Conservation (phyloP, 2,329 filamentous ascomycete genomes). For the Epichloe bromicola region DNA sequence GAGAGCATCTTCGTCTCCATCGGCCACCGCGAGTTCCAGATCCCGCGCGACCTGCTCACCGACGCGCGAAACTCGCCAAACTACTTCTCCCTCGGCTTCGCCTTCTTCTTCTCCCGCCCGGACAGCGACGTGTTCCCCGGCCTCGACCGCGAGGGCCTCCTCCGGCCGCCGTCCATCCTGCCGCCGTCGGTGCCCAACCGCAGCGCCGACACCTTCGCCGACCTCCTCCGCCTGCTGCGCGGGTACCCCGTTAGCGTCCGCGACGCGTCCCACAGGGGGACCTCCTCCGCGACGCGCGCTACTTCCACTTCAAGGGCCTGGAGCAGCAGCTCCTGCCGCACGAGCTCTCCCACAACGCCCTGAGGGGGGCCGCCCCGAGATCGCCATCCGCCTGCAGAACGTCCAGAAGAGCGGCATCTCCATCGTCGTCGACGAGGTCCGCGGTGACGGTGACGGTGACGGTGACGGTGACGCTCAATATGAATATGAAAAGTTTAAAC, state of each 20-base stretch:
- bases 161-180: constrained; percentile 75
- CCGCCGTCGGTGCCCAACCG: constrained; percentile 72
- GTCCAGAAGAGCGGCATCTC: constrained; percentile 77
- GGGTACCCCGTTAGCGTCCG: constrained; percentile 73
- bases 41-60: constrained; percentile 77
- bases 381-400: constrained; percentile 68
- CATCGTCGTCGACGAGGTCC: constrained; percentile 32
- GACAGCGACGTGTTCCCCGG: constrained; percentile 69
- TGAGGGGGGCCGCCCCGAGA: constrained; percentile 51
- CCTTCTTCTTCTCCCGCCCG: constrained; percentile 71
- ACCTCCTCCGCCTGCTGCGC: constrained; percentile 67
- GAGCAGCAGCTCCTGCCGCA: constrained; percentile 80
- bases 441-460: too few relatives aligned
- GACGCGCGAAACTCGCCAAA: constrained; percentile 85
- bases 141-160: constrained; percentile 61
- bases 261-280: constrained; percentile 62
- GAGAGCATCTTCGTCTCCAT: constrained; percentile 88
- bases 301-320: constrained; percentile 83
- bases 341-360: constrained; percentile 60
- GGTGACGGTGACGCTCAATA: too few relatives aligned
- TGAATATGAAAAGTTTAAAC: too few relatives aligned
- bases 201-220: constrained; percentile 71
- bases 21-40: constrained; percentile 75
- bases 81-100: constrained; percentile 87
- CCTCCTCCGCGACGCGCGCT: constrained; percentile 74